Evolutionary conservation across 805 yeast species (phyloP), one percentile per base, ranked within the genome.

Genomic region (Ogataea angusta): DNA sequence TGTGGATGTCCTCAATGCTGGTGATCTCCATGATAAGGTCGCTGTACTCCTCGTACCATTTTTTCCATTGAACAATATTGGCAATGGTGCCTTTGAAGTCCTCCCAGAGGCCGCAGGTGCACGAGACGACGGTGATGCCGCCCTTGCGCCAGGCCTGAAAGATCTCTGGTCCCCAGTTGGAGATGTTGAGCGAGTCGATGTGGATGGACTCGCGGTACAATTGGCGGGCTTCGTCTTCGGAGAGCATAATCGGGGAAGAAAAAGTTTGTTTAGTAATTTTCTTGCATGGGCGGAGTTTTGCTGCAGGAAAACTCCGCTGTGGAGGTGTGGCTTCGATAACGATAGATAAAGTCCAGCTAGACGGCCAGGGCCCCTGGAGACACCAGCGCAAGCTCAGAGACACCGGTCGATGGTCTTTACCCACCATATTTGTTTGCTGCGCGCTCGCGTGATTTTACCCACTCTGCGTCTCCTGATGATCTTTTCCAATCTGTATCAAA

Each of bases 31-130:
- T 49, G 33, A 49, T 49, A 22, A 49, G 28, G 32, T 49, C 53
- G 17, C 45, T 36, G 29, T 45, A 37, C 27, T 49, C 51, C 29
- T 49, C 53, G 22, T 42, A 49, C 51, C 53, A 49, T 38, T 45
- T 49, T 31, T 49, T 49, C 51, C 51, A 49, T 35, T 49, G 51
- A 30, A 49, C 49, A 28, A 49, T 45, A 6, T 47, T 47, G 13
- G 47, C 47, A 23, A 49, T 44, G 7, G 53, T 47, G 25, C 45
- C 53, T 30, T 49, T 40, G 29, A 49, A 45, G 28, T 49, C 45
- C 36, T 49, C 53, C 53, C 53, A 49, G 6, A 49, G 23, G 16
- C 45, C 53, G 38, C 45, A 42, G 19, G 53, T 49, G 36, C 51
- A 47, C 6, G 51, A 49, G 23, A 49, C 51, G 18, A 40, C 46